phyloP scores from a whole-genome alignment of 139 green algal species.

The Coccomyxa sp. region DNA sequence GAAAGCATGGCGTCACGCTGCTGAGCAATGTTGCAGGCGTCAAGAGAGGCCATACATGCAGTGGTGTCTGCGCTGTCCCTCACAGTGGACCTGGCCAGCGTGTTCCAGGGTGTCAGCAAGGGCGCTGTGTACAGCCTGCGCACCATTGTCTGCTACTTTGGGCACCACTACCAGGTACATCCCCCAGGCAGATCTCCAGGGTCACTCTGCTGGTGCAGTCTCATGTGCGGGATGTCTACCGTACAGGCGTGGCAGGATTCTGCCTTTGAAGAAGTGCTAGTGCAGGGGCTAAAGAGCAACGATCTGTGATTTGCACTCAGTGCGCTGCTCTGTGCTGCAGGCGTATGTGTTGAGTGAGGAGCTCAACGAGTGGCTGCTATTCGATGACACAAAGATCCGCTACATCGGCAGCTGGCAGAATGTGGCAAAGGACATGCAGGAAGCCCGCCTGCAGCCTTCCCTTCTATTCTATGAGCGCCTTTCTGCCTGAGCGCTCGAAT shows the following conservation, averaged over 20 bases:
- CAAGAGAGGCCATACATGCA: constrained; percentile 38
- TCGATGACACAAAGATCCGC: constrained; percentile 66
- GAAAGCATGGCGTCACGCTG: no score
- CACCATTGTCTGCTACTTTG: constrained; percentile 58
- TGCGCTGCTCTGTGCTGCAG: constrained; percentile 11
- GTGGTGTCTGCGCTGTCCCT: constrained; percentile 46
- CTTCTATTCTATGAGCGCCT: constrained; percentile 61
- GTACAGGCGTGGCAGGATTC: no score
- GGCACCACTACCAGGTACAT: constrained; percentile 55
- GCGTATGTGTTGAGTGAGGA: constrained; percentile 62
- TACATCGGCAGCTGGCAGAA: constrained; percentile 58
- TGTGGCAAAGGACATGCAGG: constrained; percentile 38
- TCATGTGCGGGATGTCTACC: no score
- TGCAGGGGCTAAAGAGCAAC: no score
- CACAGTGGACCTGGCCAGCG: constrained; percentile 35
- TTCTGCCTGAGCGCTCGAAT: neutral
- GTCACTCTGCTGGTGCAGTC: no score
- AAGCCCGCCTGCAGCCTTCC: constrained; percentile 58
- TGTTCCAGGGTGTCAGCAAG: constrained; percentile 37
- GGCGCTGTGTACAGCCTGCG: constrained; percentile 25
- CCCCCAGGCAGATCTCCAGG: no score
- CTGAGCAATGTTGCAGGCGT: no score
- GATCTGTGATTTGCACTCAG: no score
- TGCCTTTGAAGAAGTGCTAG: no score
- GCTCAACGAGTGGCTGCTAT: constrained; percentile 68